Conservation (phyloP, 352 stramenopile species). For the Globisporangium paroecandrum region DNA sequence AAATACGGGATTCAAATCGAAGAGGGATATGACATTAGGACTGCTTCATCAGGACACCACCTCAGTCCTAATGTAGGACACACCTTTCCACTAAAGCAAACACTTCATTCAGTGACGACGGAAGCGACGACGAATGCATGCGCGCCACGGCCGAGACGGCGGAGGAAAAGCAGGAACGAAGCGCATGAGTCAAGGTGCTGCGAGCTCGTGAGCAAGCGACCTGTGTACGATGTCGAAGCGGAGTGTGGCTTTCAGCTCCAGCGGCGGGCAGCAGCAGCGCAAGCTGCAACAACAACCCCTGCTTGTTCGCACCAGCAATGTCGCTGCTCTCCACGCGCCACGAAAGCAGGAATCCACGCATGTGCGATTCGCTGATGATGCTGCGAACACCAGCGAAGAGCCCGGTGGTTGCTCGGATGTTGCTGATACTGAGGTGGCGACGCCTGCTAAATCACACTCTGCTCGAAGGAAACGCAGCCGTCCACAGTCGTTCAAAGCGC, state of each 20-base stretch:
- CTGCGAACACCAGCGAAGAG: neutral
- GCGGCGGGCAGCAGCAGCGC: neutral
- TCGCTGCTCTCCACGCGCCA: neutral
- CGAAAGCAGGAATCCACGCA: neutral
- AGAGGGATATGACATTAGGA: too few species aligned
- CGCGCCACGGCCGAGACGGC: too few species aligned
- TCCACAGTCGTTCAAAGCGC: neutral
- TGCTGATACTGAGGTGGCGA: neutral
- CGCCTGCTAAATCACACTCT: neutral
- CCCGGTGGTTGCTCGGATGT: neutral
- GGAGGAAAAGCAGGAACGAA: neutral
- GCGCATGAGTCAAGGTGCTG: neutral
- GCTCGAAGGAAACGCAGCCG: constrained; percentile 1
- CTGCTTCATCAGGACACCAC: too few species aligned
- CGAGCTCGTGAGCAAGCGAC: neutral
- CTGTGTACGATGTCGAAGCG: neutral
- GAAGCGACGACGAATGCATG: too few species aligned
- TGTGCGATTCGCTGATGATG: neutral
- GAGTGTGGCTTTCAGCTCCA: neutral
- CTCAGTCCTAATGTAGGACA: too few species aligned
- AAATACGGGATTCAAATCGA: too few species aligned
- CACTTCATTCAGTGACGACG: too few species aligned
- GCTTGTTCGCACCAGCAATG: neutral
- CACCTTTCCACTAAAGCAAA: neutral
- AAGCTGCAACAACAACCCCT: neutral